Conservation (phyloP, 1,284 basidiomycete species). For the Papiliotrema flavescens region DNA sequence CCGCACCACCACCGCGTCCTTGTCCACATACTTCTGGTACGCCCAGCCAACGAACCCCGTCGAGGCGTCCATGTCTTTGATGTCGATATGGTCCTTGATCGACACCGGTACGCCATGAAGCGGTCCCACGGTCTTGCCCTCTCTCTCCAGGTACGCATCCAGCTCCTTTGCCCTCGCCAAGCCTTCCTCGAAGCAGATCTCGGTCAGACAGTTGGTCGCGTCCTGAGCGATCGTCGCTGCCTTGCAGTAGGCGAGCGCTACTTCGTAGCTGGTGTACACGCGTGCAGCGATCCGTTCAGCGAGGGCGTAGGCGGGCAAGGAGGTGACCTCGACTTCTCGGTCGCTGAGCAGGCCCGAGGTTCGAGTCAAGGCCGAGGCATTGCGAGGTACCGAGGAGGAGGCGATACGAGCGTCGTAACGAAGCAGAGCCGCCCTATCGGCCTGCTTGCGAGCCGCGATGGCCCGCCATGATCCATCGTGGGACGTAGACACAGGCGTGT, state of each 20-base stretch:
- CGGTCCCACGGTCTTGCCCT: slow-evolving; percentile 45
- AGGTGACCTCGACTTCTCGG: background rate
- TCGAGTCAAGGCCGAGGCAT: background rate
- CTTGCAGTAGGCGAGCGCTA: slow-evolving; percentile 61
- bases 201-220: slow-evolving; percentile 46
- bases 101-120: slow-evolving; percentile 53
- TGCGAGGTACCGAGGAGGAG: background rate
- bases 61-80: slow-evolving; percentile 33
- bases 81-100: slow-evolving; percentile 26
- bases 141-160: slow-evolving; percentile 42
- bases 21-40: slow-evolving; percentile 3
- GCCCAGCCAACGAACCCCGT: slow-evolving; percentile 16
- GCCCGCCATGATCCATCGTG: background rate
- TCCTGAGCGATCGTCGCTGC: slow-evolving; percentile 68
- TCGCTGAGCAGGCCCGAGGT: background rate
- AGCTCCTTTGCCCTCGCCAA: slow-evolving; percentile 42
- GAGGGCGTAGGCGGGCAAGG: background rate
- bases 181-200: slow-evolving; percentile 47
- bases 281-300: background rate
- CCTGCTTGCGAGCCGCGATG: background rate
- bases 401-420: background rate
- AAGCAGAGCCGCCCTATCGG: background rate
- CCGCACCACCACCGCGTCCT: slow-evolving; percentile 11
- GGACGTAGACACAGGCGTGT: background rate
- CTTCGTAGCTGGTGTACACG: slow-evolving; percentile 6